These are phyloP conservation scores for Phytophthora multivora DNA, from an alignment of 352 stramenopile genomes.

Conservation along the genomic window DNA sequence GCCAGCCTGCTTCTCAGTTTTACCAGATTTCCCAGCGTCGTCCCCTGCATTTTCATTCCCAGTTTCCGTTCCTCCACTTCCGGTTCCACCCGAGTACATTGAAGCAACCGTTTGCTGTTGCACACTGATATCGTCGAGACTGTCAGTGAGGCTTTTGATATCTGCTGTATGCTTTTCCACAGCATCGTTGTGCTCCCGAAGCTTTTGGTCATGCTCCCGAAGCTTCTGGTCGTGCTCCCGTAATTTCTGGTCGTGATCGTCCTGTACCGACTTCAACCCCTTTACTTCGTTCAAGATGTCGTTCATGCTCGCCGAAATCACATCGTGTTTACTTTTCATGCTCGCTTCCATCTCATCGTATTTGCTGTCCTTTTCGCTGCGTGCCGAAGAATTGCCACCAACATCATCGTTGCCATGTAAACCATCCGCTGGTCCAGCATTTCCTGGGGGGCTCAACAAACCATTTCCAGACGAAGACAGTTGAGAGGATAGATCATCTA, in stretches of 20 bases:
- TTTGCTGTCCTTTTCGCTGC: conserved; percentile 2
- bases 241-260: conserved; percentile 37
- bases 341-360: conserved; percentile 16
- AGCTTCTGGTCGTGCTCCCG: conserved; percentile 10
- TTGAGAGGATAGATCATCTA: conserved; percentile 33
- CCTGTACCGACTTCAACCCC: conserved; percentile 24
- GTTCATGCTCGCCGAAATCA: neutral
- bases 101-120: conserved; percentile 52
- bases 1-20: conserved; percentile 11
- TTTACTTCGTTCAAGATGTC: conserved; percentile 56
- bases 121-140: conserved; percentile 57
- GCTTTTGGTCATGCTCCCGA: conserved; percentile 26
- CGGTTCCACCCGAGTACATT: conserved; percentile 27
- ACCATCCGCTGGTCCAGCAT: conserved; percentile 2
- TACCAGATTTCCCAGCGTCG: conserved; percentile 10
- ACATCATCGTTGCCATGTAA: conserved; percentile 10
- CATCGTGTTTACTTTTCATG: neutral
- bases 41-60: conserved; percentile 13
- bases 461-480: conserved; percentile 8
- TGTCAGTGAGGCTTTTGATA: conserved; percentile 51
- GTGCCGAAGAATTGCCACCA: neutral
- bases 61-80: neutral
- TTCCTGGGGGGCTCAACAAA: neutral
- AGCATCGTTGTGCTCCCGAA: conserved; percentile 47
- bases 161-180: conserved; percentile 54